phyloP scores from a whole-genome alignment of 192 early-diverging fungal genomes.

The Backusella tuberculispora region DNA sequence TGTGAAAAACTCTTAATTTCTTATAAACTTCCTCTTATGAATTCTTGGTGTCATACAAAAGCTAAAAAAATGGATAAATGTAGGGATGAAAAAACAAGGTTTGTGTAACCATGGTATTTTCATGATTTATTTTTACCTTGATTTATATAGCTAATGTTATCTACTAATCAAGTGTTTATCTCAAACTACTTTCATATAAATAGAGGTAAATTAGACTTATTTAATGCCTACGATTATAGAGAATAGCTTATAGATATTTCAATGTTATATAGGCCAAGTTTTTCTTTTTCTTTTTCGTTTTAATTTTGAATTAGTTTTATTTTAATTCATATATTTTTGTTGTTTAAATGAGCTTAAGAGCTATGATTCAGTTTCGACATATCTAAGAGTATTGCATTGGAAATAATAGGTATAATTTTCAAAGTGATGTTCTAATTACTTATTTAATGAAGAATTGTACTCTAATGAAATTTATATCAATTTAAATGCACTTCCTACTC shows the following conservation, averaged over 20 bases:
- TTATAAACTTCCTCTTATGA: slow-evolving; percentile 17
- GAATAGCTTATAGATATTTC: neutral
- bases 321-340: neutral
- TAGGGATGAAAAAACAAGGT: neutral
- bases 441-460: neutral
- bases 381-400: neutral
- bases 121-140: neutral
- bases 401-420: neutral
- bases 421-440: neutral
- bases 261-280: neutral
- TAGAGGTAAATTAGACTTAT: neutral
- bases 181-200: neutral
- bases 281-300: neutral
- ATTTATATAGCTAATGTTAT: neutral
- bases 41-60: slow-evolving; percentile 3
- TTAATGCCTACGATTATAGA: neutral
- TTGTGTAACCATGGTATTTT: slow-evolving; percentile 5
- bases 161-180: neutral
- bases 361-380: neutral
- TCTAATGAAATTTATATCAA: neutral
- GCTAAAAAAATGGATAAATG: neutral
- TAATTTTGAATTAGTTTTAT: neutral
- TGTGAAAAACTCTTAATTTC: slow-evolving; percentile 17
- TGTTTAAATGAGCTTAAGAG: neutral
- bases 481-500: neutral